Conservation (phyloP, 2,329 filamentous ascomycete genomes). For the Cercospora berteroae region DNA sequence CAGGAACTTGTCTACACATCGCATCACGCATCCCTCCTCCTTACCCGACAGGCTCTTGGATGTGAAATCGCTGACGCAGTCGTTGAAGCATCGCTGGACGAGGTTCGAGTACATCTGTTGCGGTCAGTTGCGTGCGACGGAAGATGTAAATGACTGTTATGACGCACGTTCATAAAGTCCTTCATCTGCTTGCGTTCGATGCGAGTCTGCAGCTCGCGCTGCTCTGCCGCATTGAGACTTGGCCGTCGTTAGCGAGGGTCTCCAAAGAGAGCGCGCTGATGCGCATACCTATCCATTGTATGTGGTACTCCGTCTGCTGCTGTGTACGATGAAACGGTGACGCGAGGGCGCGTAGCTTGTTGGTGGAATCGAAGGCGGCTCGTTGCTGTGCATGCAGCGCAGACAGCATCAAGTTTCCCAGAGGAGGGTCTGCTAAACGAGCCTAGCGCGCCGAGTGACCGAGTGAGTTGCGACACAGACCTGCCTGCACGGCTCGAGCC, state of each 20-base stretch:
- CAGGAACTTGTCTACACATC: constrained; percentile 95
- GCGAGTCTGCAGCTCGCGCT: constrained; percentile 87
- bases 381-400: background rate
- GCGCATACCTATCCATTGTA: constrained; percentile 33
- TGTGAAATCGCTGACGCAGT: constrained; percentile 98
- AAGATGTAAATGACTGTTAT: background rate
- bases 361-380: background rate
- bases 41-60: constrained; percentile 87
- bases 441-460: background rate
- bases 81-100: constrained; percentile 88
- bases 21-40: constrained; percentile 88
- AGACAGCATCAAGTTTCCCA: constrained; percentile 3
- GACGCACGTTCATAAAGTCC: constrained; percentile 92
- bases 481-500: background rate
- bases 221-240: constrained; percentile 74
- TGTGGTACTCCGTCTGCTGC: background rate
- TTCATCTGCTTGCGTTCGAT: constrained; percentile 99
- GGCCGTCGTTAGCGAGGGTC: background rate
- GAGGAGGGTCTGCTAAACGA: constrained; percentile 3
- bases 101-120: constrained; percentile 67
- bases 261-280: constrained; percentile 11
- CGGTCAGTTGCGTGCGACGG: background rate
- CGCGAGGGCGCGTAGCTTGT: background rate
- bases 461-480: constrained; percentile 2
- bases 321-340: background rate